Evolutionary conservation across 805 yeast genomes (phyloP), one percentile per base, ranked within the genome.

Genomic region (Saccharomycopsis sp.): DNA sequence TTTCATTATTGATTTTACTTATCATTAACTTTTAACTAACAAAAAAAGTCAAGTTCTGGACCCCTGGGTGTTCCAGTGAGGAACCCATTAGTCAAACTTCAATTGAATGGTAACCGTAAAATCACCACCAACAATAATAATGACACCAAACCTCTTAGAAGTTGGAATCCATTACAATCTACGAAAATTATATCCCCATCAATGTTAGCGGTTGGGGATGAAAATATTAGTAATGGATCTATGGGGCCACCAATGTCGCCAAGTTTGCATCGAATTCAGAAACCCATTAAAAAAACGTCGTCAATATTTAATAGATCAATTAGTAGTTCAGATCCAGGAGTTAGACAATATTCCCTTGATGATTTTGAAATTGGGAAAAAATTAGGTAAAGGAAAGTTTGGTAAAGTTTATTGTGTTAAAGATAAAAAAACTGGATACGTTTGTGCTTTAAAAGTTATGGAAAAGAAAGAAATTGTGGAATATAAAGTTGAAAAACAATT

Each of bases 361-460:
- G 92, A 84, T 54, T 89, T 89, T 60, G 95, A 87, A 50, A 70
- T 89, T 32, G 97, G 49, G 20, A 72, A 78, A 40, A 77, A 80
- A 42, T 67, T 89, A 36, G 98, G 97, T 0, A 86, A 84, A 55
- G 98, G 98, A 5, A 86, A 87, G 57, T 78, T 88, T 52, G 98
- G 98, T 6, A 77, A 75, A 52, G 97, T 92, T 1, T 88, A 86
- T 59, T 83, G 95, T 55, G 96, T 81, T 6, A 69, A 70, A 41
- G 96, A 87, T 56, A 77, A 72, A 49, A 53, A 61, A 27, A 70
- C 85, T 0, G 94, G 94, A 1, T 83, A 74, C 54, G 67, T 89
- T 1, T 84, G 94, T 57, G 98, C 98, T 1, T 62, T 89, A 52
- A 89, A 92, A 56, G 92, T 80, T 3, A 85, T 92, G 96, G 76